phyloP scores from a whole-genome alignment of 1,284 basidiomycete genomes.

The Apiotrichum sp. region DNA sequence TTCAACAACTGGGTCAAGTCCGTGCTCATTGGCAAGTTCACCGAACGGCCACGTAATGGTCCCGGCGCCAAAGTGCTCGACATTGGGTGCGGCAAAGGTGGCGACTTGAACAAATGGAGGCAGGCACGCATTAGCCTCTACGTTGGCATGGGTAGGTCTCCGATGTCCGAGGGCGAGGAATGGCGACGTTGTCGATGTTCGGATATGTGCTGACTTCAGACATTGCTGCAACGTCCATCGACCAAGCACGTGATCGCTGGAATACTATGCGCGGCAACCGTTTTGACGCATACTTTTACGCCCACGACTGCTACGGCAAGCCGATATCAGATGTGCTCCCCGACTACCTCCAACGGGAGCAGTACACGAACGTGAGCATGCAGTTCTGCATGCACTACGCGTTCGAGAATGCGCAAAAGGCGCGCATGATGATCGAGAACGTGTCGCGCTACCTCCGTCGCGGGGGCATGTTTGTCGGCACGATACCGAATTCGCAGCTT shows the following conservation, averaged over 20 bases:
- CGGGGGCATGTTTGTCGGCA: conserved; percentile 89
- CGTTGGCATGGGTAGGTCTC: conserved; percentile 65
- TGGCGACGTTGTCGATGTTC: not conserved
- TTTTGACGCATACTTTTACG: conserved; percentile 74
- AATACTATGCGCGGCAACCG: conserved; percentile 52
- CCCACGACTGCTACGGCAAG: conserved; percentile 81
- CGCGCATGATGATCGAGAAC: conserved; percentile 87
- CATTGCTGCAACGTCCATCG: conserved; percentile 80
- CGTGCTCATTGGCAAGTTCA: conserved; percentile 79
- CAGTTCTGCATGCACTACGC: conserved; percentile 99
- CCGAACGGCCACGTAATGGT: conserved; percentile 20
- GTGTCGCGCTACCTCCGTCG: conserved; percentile 70
- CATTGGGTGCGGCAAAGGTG: conserved; percentile 96
- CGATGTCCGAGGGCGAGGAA: too few relatives aligned
- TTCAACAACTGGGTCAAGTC: conserved; percentile 99
- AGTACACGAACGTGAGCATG: conserved; percentile 91
- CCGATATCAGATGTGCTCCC: conserved; percentile 66
- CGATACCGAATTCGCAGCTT: conserved; percentile 78
- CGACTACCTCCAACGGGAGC: conserved; percentile 50
- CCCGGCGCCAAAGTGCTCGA: conserved; percentile 70
- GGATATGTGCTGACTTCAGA: conserved; percentile 53
- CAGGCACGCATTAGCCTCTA: conserved; percentile 77
- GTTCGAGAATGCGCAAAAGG: conserved; percentile 81
- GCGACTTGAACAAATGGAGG: conserved; percentile 92
- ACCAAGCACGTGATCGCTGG: conserved; percentile 75